Evolutionary conservation across 352 stramenopile genomes (phyloP), one percentile per base, ranked within the genome.

Genomic region (Pythium oligandrum): DNA sequence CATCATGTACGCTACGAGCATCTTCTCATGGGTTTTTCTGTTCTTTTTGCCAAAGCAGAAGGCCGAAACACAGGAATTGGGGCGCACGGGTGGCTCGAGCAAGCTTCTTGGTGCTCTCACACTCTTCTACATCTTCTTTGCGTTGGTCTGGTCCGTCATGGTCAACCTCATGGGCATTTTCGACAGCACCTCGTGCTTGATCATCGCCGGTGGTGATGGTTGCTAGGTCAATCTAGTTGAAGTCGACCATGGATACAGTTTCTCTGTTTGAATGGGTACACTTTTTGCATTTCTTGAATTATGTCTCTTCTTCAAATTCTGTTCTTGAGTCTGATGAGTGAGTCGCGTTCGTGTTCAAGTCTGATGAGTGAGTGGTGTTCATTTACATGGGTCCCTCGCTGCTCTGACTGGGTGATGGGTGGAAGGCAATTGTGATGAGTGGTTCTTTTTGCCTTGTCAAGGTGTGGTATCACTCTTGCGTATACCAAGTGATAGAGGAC

Each of bases 11-110:
- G 37, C 40, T 4, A 42, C 36, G 8, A 68, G 65, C 12, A 37
- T 70, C 4, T 34, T 66, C 31, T 50, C 45, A 26, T 26, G 17
- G 17, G 33, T 49, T 9, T 57, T 43, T 11, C 47, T 70, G 17
- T 30, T 48, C 7, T 35, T 70, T 2, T 40, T 70, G 36, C 63
- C 63, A 9, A 40, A 26, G 34, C 58, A 70, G 37, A 70, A 70
- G 59, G 50, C 47, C 5, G 48, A 65, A 30, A 57, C 61, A 2
- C 58, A 63, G 38, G 26, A 51, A 11, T 47, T 69, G 17, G 61
- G 55, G 48, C 52, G 53, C n/a, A 55, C 32, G n/a, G 61, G 55
- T 17, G 47, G 61, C 12, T 48, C 37, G 10, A 66, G 58, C 40
- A 44, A 53, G 37, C 35, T 42, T n/a, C 52, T 63, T 30, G 57